Evolutionary conservation across 495 filamentous ascomycete species (phyloP).

Genomic region (Penicillium turbatum): DNA sequence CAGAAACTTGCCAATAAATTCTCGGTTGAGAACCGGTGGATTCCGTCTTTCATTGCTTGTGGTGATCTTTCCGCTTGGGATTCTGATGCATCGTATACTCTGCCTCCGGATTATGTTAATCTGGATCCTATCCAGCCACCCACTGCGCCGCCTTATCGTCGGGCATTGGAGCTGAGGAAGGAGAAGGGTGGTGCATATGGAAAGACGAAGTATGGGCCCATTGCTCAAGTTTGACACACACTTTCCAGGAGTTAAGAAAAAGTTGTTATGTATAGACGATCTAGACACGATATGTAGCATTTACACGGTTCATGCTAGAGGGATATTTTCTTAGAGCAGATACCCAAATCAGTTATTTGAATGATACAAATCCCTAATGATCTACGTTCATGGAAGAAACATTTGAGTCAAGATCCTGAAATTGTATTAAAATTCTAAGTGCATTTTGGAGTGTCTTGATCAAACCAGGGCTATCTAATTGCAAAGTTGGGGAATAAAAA

Average conservation of each 20-base stretch:
- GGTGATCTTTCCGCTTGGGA: constrained; percentile 94
- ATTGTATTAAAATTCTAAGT: constrained; percentile 4
- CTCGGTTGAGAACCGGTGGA: constrained; percentile 59
- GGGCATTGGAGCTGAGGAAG: constrained; percentile 79
- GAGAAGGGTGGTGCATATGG: constrained; percentile 75
- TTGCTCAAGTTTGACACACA: constrained; percentile 25
- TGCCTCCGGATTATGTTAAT: constrained; percentile 71
- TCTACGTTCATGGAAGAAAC: background rate
- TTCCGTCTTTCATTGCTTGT: constrained; percentile 91
- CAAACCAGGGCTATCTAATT: constrained; percentile 15
- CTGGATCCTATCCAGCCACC: constrained; percentile 95
- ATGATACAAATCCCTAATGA: background rate
- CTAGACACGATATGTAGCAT: constrained; percentile 13
- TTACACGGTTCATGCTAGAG: background rate
- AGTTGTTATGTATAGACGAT: constrained; percentile 13
- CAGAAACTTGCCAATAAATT: constrained; percentile 31
- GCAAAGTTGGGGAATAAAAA: constrained; percentile 23
- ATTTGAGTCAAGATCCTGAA: background rate
- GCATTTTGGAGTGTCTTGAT: constrained; percentile 20
- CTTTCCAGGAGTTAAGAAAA: constrained; percentile 1
- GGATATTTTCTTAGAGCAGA: constrained; percentile 3
- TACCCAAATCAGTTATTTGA: constrained; percentile 5
- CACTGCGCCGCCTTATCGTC: constrained; percentile 91
- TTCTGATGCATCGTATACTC: constrained; percentile 85
- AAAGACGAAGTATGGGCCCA: constrained; percentile 56